These are phyloP conservation scores for Globisporangium polare DNA, from an alignment of 352 stramenopile genomes.

Conservation along the genomic window DNA sequence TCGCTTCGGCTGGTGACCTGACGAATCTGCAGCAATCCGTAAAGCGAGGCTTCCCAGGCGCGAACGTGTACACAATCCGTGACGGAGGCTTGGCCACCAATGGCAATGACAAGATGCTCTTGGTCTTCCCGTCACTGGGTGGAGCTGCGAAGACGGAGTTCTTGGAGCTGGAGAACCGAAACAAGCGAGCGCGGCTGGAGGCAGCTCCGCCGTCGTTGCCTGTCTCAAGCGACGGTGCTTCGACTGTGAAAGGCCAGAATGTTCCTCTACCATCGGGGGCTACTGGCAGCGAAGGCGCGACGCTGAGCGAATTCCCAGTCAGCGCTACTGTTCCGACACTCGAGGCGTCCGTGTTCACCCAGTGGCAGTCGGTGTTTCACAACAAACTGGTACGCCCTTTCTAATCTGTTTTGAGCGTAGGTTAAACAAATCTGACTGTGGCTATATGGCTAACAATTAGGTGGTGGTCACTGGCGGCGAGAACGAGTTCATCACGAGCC, in stretches of 20 bases:
- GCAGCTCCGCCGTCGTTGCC: background rate
- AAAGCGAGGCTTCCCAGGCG: constrained; percentile 13
- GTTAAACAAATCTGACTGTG: constrained; percentile 5
- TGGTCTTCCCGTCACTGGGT: constrained; percentile 1
- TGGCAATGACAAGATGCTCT: background rate
- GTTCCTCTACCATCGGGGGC: background rate
- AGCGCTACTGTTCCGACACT: background rate
- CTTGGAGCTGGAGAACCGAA: constrained; percentile 15
- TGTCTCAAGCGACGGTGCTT: background rate
- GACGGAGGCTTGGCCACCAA: background rate
- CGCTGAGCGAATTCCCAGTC: background rate
- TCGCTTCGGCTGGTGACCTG: background rate
- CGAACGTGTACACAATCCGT: constrained; percentile 10
- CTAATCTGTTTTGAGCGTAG: no score
- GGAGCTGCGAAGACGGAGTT: constrained; percentile 2
- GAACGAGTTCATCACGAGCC: constrained; percentile 33
- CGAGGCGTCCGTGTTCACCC: constrained; percentile 12
- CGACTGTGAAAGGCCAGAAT: background rate
- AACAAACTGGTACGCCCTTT: constrained; percentile 70
- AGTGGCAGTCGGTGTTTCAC: constrained; percentile 33
- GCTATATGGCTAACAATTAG: constrained; percentile 10
- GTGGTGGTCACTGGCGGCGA: constrained; percentile 63
- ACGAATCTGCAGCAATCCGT: background rate
- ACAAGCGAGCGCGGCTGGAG: constrained; percentile 9
- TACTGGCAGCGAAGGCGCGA: background rate